Evolutionary conservation across 2,329 filamentous ascomycete species (phyloP).

Genomic region (Diaporthe nobilis): DNA sequence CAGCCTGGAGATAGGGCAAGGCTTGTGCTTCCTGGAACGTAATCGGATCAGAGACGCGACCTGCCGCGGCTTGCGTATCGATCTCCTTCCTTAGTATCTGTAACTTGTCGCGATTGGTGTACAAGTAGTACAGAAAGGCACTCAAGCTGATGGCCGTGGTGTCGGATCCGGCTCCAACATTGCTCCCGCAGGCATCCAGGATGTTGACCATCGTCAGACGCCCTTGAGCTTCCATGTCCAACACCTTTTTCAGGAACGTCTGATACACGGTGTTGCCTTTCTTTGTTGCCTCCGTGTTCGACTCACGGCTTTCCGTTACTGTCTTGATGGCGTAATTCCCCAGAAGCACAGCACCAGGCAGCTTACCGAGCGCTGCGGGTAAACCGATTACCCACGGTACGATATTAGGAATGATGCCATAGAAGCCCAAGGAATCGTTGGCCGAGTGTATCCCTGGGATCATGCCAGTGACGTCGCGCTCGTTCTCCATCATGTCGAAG

Average conservation of each 20-base stretch:
- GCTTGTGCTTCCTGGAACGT: neutral
- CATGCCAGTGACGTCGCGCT: slow-evolving; percentile 1
- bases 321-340: neutral
- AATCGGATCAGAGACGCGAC: neutral
- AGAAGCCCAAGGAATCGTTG: neutral
- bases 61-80: neutral
- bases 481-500: slow-evolving; percentile 12
- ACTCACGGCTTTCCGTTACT: neutral
- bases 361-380: neutral
- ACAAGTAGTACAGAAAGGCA: neutral
- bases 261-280: neutral
- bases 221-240: slow-evolving; percentile 9
- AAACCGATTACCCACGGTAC: neutral
- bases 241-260: slow-evolving; percentile 7
- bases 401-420: neutral
- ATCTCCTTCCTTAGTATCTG: neutral
- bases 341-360: neutral
- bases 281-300: neutral
- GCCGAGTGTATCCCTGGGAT: neutral
- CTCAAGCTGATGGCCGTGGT: neutral
- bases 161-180: neutral
- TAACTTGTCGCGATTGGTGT: neutral
- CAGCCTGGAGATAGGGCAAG: neutral
- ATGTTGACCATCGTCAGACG: neutral
- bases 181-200: neutral